Evolutionary conservation across 176 grass and related monocot genomes (phyloP).

Genomic region (Eleusine indica): DNA sequence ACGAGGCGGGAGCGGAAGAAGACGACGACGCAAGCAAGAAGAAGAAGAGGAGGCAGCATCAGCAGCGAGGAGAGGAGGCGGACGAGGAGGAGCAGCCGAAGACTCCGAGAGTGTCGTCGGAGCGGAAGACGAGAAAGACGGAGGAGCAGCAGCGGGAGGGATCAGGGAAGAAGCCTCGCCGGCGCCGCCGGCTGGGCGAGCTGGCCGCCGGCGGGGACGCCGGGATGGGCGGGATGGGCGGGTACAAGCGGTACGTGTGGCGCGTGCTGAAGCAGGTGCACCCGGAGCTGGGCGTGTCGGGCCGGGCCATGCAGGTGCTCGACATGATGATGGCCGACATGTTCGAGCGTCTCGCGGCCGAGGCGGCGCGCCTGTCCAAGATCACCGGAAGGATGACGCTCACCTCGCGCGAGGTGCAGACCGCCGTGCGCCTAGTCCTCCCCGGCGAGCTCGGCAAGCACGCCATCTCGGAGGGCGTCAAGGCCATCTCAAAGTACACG

Average conservation of each 20-base stretch:
- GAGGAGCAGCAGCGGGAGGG: not conserved
- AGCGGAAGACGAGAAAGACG: not conserved
- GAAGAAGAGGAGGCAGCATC: not conserved
- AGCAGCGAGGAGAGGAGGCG: not conserved
- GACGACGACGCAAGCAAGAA: not conserved
- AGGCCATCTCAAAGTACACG: constrained; percentile 60
- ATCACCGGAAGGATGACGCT: constrained; percentile 39
- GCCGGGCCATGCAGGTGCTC: constrained; percentile 67
- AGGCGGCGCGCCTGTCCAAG: constrained; percentile 60
- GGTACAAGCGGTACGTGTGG: constrained; percentile 88
- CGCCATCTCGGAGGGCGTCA: constrained; percentile 58
- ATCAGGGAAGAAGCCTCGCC: not conserved
- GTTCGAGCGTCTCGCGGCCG: constrained; percentile 77
- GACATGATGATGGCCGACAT: constrained; percentile 88
- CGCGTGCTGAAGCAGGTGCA: constrained; percentile 94
- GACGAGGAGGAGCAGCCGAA: not conserved
- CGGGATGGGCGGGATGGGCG: constrained; percentile 48
- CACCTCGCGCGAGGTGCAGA: constrained; percentile 64
- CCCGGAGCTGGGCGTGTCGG: constrained; percentile 61
- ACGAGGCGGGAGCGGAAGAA: not conserved
- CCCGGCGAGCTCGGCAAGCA: constrained; percentile 60
- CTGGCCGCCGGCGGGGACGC: not conserved
- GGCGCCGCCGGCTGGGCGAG: not conserved
- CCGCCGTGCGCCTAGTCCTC: constrained; percentile 63
- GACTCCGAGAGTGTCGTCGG: constrained; percentile 28